Evolutionary conservation across 768 basidiomycete species (phyloP), one percentile per base, ranked within the genome.

Genomic region (Boletus rex-veris): DNA sequence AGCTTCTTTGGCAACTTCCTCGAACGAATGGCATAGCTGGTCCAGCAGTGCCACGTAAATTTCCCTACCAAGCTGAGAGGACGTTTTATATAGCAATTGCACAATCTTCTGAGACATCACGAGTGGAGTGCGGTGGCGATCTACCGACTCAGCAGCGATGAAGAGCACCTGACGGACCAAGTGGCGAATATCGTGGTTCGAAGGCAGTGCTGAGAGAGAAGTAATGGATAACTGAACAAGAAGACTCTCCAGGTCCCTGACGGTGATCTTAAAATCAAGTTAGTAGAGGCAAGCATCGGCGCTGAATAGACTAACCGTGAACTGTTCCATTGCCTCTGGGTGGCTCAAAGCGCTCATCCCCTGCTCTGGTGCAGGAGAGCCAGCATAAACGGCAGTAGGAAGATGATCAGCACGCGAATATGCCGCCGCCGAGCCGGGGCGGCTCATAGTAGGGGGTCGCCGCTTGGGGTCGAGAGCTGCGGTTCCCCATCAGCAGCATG

Each of bases 41-140:
- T 94, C 89, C 14, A 99, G 75, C 42, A 99, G 75, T 41, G 86
- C 83, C 37, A 93, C 94, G 68, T 93, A 99, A 10, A 97, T 88
- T 68, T 99, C 95, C 49, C 96, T 82, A 0, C 90, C 93, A 52
- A 99, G 79, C 59, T 90, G 85, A 3, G 84, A 84, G 5, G 81
- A 78, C 1, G 90, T 90, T 76, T 95, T 95, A 77, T 94, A 99
- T 53, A 99, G 72, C 33, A 94, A 77, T 68, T 97, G 95, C 5
- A 98, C 96, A 51, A 96, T 89, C 74, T 97, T 96, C 72, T 99
- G 96, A 1, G 96, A 94, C 77, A 97, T 94, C 61, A 85, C 79
- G 53, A 98, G 75, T 1, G 94, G 91, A 3, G 93, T 96, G 48
- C 90, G 87, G 52, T 91, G 86, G 58, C 84, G 84, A 51, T 93